Conservation (phyloP, 139 green algal genomes). For the Tetraselmis striata region DNA sequence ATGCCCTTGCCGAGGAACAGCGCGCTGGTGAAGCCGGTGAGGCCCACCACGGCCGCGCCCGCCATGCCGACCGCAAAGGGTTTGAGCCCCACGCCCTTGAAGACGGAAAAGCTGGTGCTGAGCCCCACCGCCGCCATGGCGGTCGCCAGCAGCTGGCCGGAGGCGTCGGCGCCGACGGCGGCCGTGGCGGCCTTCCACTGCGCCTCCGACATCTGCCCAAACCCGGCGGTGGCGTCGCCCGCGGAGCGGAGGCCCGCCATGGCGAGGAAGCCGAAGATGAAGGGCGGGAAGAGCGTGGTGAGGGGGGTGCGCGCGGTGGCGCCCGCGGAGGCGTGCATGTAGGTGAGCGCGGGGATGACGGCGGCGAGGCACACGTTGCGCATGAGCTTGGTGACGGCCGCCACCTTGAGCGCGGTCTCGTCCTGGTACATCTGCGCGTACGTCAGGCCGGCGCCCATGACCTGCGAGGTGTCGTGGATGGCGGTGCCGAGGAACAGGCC, state of each 20-base stretch:
- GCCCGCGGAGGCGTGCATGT: not conserved
- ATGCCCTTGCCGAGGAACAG: not conserved
- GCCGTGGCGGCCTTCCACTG: not conserved
- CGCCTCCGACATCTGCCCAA: not conserved
- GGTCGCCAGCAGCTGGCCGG: not conserved
- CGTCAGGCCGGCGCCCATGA: conserved; percentile 17
- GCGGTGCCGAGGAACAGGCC: conserved; percentile 20
- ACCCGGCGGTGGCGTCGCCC: not conserved
- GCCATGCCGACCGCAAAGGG: not conserved
- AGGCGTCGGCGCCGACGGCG: not conserved
- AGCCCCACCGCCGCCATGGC: not conserved
- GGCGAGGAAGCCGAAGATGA: not conserved
- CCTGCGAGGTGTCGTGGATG: conserved; percentile 28
- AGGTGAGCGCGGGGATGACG: not conserved
- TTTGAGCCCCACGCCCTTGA: not conserved
- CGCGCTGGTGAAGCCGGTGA: not conserved
- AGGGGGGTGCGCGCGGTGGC: not conserved
- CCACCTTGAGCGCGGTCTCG: conserved; percentile 14
- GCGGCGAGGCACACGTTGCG: conserved; percentile 11
- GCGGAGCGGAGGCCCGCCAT: not conserved
- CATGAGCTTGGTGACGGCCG: conserved; percentile 10
- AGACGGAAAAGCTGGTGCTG: not conserved
- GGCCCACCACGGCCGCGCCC: not conserved
- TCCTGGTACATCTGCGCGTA: conserved; percentile 21
- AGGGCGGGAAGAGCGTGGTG: not conserved